phyloP scores from a whole-genome alignment of 352 stramenopile genomes.

The Pythium plurisporium region DNA sequence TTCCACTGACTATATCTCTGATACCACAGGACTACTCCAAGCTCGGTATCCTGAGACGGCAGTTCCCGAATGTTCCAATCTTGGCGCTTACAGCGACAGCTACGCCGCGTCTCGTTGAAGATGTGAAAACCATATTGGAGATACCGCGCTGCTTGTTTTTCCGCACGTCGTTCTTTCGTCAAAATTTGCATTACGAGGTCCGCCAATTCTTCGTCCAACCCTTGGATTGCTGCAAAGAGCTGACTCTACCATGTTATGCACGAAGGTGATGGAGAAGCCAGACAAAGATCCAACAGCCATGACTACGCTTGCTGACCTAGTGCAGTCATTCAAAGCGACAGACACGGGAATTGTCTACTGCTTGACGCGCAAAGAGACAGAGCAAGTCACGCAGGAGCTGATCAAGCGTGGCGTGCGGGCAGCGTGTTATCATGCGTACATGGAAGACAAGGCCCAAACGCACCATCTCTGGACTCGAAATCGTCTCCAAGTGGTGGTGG shows the following conservation, averaged over 20 bases:
- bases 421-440: slow-evolving; percentile 86
- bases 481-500: slow-evolving; percentile 84
- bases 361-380: slow-evolving; percentile 88
- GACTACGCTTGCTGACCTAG: slow-evolving; percentile 70
- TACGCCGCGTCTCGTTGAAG: slow-evolving; percentile 61
- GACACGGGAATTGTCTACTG: slow-evolving; percentile 92
- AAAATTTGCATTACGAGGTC: slow-evolving; percentile 91
- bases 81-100: slow-evolving; percentile 89
- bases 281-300: slow-evolving; percentile 43
- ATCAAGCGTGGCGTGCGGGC: slow-evolving; percentile 66
- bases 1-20: no score
- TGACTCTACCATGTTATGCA: no score
- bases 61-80: slow-evolving; percentile 89
- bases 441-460: slow-evolving; percentile 65
- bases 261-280: slow-evolving; percentile 43
- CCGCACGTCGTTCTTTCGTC: slow-evolving; percentile 85
- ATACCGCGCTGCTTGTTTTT: slow-evolving; percentile 83
- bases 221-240: no score
- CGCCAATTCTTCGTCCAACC: no score
- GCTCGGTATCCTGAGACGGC: slow-evolving; percentile 84
- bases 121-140: slow-evolving; percentile 72
- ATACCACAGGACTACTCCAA: slow-evolving; percentile 92
- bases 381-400: slow-evolving; percentile 82
- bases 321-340: slow-evolving; percentile 48
- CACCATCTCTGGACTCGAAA: slow-evolving; percentile 52